Evolutionary conservation across 495 filamentous ascomycete species (phyloP), one percentile per base, ranked within the genome.

Genomic region (Entonaema liquescens): DNA sequence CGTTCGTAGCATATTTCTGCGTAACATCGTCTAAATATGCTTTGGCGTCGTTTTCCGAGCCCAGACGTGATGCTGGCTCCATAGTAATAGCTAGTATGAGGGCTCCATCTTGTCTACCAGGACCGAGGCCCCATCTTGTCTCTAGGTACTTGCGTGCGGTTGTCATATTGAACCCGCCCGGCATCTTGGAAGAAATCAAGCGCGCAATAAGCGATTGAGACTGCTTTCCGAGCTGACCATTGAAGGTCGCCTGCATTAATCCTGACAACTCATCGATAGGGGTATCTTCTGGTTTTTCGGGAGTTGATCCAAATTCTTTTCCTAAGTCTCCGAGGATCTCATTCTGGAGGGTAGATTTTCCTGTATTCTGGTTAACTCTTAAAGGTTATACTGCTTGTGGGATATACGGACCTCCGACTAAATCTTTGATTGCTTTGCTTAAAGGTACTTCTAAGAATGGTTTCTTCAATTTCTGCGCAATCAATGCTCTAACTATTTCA

Each of bases 401-500:
- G 7, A 52, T 73, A 31, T 59, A 85, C 92, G 83, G 84, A 94
- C 95, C 95, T 84, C 95, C 96, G 71, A 99, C 95, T 40, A 99
- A 83, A 83, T 99, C 95, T 79, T 99, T 99, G 82, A 99, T 97
- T 17, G 96, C 96, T 80, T 98, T 99, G 82, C 89, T 92, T 71
- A 98, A 80, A 40, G 96, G 96, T 65, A 99, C 91, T 70, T 99
- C 95, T 28, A 89, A 73, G 56, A 97, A 79, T 12, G 90, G 83
- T 84, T 99, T 99, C 88, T 98, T 99, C 68, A 99, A 83, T 81
- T 99, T 99, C 81, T 99, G 95, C n/a, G 95, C 95, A 67, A 99
- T 91, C 67, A 99, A 81, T 19, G 94, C 86, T 77, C 95, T 86
- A 53, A 99, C 88, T 58, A 99, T 89, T 74, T 99, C 95, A 4